Evolutionary conservation across 1,139 yeast genomes (phyloP).

Genomic region (Suhomyces anneliseae): DNA sequence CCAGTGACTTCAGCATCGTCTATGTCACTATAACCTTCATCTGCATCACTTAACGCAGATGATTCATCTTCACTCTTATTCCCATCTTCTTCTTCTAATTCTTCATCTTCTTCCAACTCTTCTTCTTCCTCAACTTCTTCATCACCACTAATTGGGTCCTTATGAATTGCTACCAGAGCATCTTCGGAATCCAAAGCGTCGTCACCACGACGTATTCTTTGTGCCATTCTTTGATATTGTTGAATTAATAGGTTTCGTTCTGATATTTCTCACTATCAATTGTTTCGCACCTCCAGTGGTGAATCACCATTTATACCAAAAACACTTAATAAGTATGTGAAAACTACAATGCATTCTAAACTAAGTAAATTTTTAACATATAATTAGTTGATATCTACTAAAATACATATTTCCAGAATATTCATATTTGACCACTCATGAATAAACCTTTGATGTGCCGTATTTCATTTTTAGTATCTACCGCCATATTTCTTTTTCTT

Average conservation of each 20-base stretch:
- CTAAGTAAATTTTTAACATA: too few relatives aligned
- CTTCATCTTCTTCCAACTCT: conserved; percentile 17
- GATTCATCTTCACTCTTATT: conserved; percentile 12
- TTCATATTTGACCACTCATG: conserved; percentile 43
- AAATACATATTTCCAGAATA: neutral
- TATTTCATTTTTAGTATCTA: conserved; percentile 42
- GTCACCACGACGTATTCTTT: neutral
- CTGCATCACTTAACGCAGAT: conserved; percentile 22
- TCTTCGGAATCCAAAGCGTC: neutral
- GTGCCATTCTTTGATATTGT: neutral
- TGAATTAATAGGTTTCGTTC: neutral
- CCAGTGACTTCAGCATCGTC: conserved; percentile 19
- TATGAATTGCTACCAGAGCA: neutral
- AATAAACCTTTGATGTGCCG: conserved; percentile 45
- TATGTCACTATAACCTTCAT: conserved; percentile 19
- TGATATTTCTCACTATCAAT: too few relatives aligned
- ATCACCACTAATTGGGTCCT: neutral
- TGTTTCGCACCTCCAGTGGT: too few relatives aligned
- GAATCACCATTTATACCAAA: too few relatives aligned
- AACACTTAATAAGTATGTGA: too few relatives aligned
- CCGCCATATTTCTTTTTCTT: conserved; percentile 32
- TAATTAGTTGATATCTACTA: too few relatives aligned
- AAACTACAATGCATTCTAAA: too few relatives aligned
- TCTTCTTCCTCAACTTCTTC: conserved; percentile 13
- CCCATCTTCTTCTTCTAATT: conserved; percentile 20